Percentiles rank a stretch among this genome's conserved stretches.
These are phyloP conservation scores for Mariannaea sp. DNA, from an alignment of 2,329 filamentous ascomycete genomes.

Conservation along the genomic window DNA sequence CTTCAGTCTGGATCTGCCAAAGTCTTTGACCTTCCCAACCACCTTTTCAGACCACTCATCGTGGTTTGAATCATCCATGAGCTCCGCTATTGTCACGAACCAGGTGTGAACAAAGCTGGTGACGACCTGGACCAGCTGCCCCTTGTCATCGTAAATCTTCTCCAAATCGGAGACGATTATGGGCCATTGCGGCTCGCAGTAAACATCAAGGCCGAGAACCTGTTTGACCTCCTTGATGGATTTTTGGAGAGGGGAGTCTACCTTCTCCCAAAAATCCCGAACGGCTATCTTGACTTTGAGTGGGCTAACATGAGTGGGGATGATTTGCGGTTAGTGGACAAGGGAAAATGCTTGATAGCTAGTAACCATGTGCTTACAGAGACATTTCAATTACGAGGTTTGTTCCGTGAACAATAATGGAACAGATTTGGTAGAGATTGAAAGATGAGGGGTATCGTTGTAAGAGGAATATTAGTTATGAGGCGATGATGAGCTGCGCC, in stretches of 20 bases:
- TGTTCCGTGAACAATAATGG: background rate
- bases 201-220: constrained; percentile 47
- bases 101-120: constrained; percentile 47
- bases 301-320: constrained; percentile 45
- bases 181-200: constrained; percentile 50
- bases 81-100: constrained; percentile 44
- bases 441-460: background rate
- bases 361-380: constrained; percentile 9
- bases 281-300: constrained; percentile 49
- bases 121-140: constrained; percentile 44
- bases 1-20: constrained; percentile 36
- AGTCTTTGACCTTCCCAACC: constrained; percentile 42
- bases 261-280: constrained; percentile 50
- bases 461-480: background rate
- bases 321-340: background rate
- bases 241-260: constrained; percentile 41
- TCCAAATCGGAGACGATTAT: constrained; percentile 47
- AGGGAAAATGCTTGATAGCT: background rate
- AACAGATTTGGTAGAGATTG: background rate
- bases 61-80: constrained; percentile 49
- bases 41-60: constrained; percentile 50
- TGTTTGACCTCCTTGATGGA: constrained; percentile 40
- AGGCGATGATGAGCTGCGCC: no score
- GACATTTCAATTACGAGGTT: constrained; percentile 18
- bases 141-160: constrained; percentile 47